Evolutionary conservation across 768 basidiomycete genomes (phyloP), one percentile per base, ranked within the genome.

Genomic region (Tricholoma terreum): DNA sequence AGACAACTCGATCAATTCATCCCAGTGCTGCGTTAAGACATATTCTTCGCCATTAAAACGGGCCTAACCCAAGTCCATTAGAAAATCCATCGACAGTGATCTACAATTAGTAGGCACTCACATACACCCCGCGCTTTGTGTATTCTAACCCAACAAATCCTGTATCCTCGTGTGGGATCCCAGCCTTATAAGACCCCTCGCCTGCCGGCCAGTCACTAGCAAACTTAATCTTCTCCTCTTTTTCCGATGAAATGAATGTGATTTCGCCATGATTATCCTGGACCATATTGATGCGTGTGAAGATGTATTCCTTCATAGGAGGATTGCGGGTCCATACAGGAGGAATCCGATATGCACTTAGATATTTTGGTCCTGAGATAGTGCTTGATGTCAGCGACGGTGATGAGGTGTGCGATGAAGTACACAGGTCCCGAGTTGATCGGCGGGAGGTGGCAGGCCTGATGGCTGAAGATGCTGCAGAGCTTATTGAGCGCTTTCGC

Each of bases 111-210:
- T 34, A 49, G 12, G 22, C 38, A 65, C 62, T 24, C 46, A 67
- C 63, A 58, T 67, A 67, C 8, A 67, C 61, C 19, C 60, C 62
- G 15, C 50, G 43, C 52, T 61, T 67, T 57, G 66, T 61, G 45
- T 30, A 62, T 2, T 62, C 64, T 40, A 53, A 45, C 14, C 66
- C 66, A 59, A 67, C 62, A 51, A 24, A 55, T 19, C 54, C 53
- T 19, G 40, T 34, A 31, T 51, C 45, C 9, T 50, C 17, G 49
- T 56, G 31, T 19, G 24, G 21, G 14, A 33, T 34, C 17, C 46
- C 35, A 27, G 22, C 42, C 24, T 24, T 27, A 15, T 27, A 54
- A 27, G 53, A 24, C 30, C 15, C 51, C 51, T 52, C 33, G 14
- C 51, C 51, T 36, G 21, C 15, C 33, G 14, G 27, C 33, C 51